Percentiles rank a stretch among this genome's conserved stretches.
These are phyloP conservation scores for Podaxis sp. DNA, from an alignment of 768 basidiomycete genomes.

Conservation along the genomic window DNA sequence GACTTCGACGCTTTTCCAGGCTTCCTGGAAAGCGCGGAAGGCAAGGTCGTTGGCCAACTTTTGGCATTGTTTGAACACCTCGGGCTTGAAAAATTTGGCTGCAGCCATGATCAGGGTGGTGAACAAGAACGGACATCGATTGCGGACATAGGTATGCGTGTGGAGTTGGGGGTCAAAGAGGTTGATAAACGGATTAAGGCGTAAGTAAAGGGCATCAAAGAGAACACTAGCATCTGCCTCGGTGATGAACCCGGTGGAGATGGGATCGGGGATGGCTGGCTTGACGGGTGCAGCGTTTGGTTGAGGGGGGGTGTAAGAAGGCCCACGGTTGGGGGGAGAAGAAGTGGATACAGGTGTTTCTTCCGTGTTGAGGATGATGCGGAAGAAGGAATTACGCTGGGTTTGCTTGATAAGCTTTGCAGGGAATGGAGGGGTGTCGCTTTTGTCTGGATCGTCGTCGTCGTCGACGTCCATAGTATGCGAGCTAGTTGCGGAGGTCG, in stretches of 20 bases:
- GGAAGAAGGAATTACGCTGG: slow-evolving; percentile 75
- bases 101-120: slow-evolving; percentile 82
- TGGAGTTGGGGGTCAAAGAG: slow-evolving; percentile 88
- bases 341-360: slow-evolving; percentile 40
- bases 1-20: slow-evolving; percentile 82
- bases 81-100: slow-evolving; percentile 79
- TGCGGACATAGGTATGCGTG: slow-evolving; percentile 76
- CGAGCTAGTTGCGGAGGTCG: slow-evolving; percentile 35
- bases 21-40: slow-evolving; percentile 74
- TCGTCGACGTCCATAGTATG: slow-evolving; percentile 55
- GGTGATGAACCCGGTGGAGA: slow-evolving; percentile 67
- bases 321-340: slow-evolving; percentile 31
- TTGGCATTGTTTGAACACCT: slow-evolving; percentile 65
- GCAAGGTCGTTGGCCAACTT: slow-evolving; percentile 73
- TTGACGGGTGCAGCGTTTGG: slow-evolving; percentile 37
- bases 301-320: slow-evolving; percentile 41
- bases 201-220: slow-evolving; percentile 78
- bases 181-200: slow-evolving; percentile 87
- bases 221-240: slow-evolving; percentile 70
- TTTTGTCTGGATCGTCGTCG: slow-evolving; percentile 61
- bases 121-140: slow-evolving; percentile 80
- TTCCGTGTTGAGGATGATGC: slow-evolving; percentile 78
- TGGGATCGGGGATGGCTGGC: slow-evolving; percentile 58
- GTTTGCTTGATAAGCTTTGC: slow-evolving; percentile 76
- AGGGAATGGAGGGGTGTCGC: slow-evolving; percentile 68